Evolutionary conservation across 345 rosid species (phyloP).

Genomic region (Populus simonii): DNA sequence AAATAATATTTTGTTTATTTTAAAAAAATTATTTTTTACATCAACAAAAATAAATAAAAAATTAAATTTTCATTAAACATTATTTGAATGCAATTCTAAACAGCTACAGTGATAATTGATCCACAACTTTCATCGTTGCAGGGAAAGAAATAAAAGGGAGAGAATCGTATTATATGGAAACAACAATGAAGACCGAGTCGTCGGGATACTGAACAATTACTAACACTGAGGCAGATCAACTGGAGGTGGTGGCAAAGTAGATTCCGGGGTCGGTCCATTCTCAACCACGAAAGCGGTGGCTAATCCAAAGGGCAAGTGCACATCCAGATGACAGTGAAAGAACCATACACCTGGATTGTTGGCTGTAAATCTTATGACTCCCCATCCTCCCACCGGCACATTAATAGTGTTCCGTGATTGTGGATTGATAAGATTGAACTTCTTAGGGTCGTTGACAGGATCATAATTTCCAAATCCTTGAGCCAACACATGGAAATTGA

Average conservation of each 20-base stretch:
- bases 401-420: slow-evolving; percentile 67
- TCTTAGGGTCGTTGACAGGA: slow-evolving; percentile 37
- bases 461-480: slow-evolving; percentile 89
- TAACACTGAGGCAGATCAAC: slow-evolving; percentile 30
- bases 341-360: slow-evolving; percentile 63
- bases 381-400: slow-evolving; percentile 48
- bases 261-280: slow-evolving; percentile 17
- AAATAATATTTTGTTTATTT: too few relatives aligned
- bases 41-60: too few relatives aligned
- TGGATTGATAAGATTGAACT: slow-evolving; percentile 59
- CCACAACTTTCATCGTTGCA: too few relatives aligned
- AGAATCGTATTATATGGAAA: too few relatives aligned
- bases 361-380: slow-evolving; percentile 66
- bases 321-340: slow-evolving; percentile 33
- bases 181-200: too few relatives aligned
- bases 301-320: slow-evolving; percentile 24
- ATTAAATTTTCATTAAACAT: too few relatives aligned
- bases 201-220: neutral
- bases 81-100: too few relatives aligned
- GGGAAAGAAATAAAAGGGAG: too few relatives aligned
- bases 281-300: slow-evolving; percentile 18
- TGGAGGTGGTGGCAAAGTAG: slow-evolving; percentile 33
- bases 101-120: too few relatives aligned
- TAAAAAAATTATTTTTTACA: too few relatives aligned
- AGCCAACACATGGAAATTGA: slow-evolving; percentile 73